Evolutionary conservation across 768 basidiomycete genomes (phyloP).

Genomic region (Pisolithus tinctorius): DNA sequence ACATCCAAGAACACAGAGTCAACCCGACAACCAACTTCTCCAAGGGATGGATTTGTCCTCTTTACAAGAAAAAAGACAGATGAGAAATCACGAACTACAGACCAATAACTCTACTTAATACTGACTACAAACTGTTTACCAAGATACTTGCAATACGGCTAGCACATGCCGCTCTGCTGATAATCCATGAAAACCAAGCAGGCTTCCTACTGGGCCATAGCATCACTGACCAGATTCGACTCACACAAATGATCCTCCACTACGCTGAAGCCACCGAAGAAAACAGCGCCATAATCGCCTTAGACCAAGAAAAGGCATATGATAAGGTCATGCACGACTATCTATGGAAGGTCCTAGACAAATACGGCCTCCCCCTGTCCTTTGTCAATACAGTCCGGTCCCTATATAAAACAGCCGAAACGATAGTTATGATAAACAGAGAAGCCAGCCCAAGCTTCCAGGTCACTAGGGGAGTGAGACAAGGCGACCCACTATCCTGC

Average conservation of each 20-base stretch:
- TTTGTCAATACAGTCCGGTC: background rate
- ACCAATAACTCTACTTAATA: slow-evolving; percentile 13
- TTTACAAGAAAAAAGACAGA: slow-evolving; percentile 13
- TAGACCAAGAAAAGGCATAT: too few species aligned
- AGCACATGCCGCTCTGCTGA: background rate
- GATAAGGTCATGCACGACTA: too few species aligned
- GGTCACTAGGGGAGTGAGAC: background rate
- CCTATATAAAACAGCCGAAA: background rate
- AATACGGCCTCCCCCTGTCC: background rate
- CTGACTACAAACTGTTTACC: slow-evolving; percentile 14
- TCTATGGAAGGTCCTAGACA: too few species aligned
- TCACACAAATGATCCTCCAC: background rate
- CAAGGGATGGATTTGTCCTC: slow-evolving; percentile 23
- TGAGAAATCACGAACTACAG: slow-evolving; percentile 13
- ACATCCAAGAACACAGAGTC: slow-evolving; percentile 1
- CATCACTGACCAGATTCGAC: too few species aligned
- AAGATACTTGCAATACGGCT: slow-evolving; percentile 7
- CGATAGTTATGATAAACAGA: background rate
- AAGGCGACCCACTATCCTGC: background rate
- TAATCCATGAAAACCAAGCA: too few species aligned
- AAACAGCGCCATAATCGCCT: background rate
- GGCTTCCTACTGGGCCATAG: too few species aligned
- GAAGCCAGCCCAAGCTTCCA: background rate
- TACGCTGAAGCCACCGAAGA: background rate
- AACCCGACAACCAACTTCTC: background rate